Percentiles rank a stretch among this genome's conserved stretches.
Evolutionary conservation across 108 stramenopile genomes (phyloP).

Genomic region (Cyclostephanos invisitatus): DNA sequence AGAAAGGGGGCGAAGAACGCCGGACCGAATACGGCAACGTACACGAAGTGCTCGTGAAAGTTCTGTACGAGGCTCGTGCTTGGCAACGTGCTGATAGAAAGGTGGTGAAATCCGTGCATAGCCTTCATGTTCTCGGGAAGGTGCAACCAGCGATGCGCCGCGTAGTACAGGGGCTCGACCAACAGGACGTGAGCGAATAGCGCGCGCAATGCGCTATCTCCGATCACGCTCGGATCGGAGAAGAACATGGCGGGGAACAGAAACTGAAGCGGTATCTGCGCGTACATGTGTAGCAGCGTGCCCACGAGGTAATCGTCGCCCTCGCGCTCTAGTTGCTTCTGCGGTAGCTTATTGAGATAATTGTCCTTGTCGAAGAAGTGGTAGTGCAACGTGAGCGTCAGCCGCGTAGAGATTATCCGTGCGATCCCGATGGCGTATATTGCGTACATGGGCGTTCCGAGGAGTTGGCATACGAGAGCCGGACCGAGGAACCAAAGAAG

Average conservation of each 20-base stretch:
- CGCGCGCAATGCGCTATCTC: slow-evolving; percentile 39
- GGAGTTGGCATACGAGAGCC: slow-evolving; percentile 43
- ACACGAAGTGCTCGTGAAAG: slow-evolving; percentile 74
- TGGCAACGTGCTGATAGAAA: slow-evolving; percentile 65
- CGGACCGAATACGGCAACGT: slow-evolving; percentile 71
- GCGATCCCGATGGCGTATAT: slow-evolving; percentile 62
- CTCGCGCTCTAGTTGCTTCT: slow-evolving; percentile 65
- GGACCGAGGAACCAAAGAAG: slow-evolving; percentile 57
- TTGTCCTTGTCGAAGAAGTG: slow-evolving; percentile 69
- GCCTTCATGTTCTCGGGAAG: slow-evolving; percentile 68
- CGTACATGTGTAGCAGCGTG: slow-evolving; percentile 64
- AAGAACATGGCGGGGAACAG: slow-evolving; percentile 76
- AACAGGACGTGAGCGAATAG: slow-evolving; percentile 55
- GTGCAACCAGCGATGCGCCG: slow-evolving; percentile 72
- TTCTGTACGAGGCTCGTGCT: slow-evolving; percentile 70
- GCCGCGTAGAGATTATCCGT: slow-evolving; percentile 59
- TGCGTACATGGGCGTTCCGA: slow-evolving; percentile 54
- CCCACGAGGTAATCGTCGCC: slow-evolving; percentile 65
- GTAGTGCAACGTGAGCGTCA: slow-evolving; percentile 63
- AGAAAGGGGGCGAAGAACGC: slow-evolving; percentile 57
- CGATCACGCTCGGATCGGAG: slow-evolving; percentile 39
- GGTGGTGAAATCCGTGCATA: slow-evolving; percentile 78
- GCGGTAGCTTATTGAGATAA: slow-evolving; percentile 64
- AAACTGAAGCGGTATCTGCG: slow-evolving; percentile 60
- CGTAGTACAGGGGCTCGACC: slow-evolving; percentile 70